phyloP scores from a whole-genome alignment of 345 rosid species.

The Sisymbrium altissimum region DNA sequence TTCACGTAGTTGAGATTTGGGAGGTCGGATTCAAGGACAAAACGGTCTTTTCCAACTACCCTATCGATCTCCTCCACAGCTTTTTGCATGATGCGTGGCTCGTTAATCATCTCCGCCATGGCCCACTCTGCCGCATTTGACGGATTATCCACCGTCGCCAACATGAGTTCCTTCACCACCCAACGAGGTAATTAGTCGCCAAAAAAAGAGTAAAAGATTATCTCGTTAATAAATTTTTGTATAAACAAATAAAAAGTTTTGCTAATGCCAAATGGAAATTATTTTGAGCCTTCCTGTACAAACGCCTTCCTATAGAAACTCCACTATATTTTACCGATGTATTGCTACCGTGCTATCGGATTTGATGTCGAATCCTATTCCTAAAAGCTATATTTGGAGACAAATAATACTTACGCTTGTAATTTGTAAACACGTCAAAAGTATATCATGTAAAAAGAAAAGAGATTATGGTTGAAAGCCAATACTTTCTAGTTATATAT shows the following conservation, averaged over 20 bases:
- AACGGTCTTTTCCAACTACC: constrained; percentile 47
- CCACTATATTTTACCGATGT: neutral
- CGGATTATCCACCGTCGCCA: constrained; percentile 55
- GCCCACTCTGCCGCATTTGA: constrained; percentile 58
- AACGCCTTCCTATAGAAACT: neutral
- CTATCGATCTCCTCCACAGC: constrained; percentile 44
- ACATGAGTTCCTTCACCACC: constrained; percentile 45
- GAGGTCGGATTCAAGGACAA: constrained; percentile 51
- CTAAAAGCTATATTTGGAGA: neutral
- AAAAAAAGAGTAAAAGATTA: neutral
- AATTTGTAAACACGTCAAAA: neutral
- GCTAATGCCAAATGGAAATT: neutral
- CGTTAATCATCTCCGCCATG: constrained; percentile 52
- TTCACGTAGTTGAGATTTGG: constrained; percentile 42
- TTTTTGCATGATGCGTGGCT: constrained; percentile 39
- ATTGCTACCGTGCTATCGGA: neutral
- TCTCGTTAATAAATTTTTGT: too few relatives aligned
- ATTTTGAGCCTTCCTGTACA: neutral
- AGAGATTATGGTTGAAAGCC: neutral
- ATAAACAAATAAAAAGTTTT: neutral
- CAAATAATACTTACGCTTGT: neutral
- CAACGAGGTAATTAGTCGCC: neutral
- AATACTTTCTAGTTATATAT: neutral
- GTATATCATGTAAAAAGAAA: neutral
- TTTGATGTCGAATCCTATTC: neutral